Conservation (phyloP, 2,329 filamentous ascomycete genomes). For the Cercospora citrullina region DNA sequence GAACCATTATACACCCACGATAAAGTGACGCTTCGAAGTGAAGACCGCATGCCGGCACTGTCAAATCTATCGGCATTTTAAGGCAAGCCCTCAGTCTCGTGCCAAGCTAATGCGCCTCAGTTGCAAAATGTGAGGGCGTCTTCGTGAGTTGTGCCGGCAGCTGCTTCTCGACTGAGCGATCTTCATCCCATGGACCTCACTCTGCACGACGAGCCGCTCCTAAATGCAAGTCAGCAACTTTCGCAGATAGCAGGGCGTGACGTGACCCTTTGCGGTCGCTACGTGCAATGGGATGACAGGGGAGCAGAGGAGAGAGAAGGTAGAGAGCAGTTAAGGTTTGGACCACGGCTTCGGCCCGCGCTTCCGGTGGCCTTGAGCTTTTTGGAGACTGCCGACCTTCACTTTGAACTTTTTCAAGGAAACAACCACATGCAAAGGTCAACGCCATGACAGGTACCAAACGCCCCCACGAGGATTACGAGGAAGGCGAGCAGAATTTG, state of each 20-base stretch:
- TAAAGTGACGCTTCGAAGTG: neutral
- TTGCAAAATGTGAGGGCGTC: neutral
- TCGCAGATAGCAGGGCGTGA: neutral
- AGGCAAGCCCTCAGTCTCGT: neutral
- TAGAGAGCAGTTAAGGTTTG: neutral
- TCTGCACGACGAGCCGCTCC: neutral
- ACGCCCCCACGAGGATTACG: conserved; percentile 27
- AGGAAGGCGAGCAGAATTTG: conserved; percentile 24
- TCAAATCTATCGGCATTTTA: neutral
- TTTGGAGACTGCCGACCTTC: neutral
- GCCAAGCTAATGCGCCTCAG: neutral
- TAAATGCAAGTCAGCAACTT: neutral
- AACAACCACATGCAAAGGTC: neutral
- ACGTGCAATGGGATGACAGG: neutral
- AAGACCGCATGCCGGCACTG: neutral
- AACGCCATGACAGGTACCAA: conserved; percentile 31
- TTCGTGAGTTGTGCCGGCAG: neutral
- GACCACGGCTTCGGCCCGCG: neutral
- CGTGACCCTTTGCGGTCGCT: neutral
- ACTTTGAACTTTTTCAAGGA: neutral
- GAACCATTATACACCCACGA: neutral
- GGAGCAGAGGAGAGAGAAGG: neutral
- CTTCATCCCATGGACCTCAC: neutral
- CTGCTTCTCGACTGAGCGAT: neutral
- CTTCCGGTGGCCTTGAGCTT: neutral